These are phyloP conservation scores for Trichoderma sp. DNA, from an alignment of 2,329 filamentous ascomycete genomes.

Conservation along the genomic window DNA sequence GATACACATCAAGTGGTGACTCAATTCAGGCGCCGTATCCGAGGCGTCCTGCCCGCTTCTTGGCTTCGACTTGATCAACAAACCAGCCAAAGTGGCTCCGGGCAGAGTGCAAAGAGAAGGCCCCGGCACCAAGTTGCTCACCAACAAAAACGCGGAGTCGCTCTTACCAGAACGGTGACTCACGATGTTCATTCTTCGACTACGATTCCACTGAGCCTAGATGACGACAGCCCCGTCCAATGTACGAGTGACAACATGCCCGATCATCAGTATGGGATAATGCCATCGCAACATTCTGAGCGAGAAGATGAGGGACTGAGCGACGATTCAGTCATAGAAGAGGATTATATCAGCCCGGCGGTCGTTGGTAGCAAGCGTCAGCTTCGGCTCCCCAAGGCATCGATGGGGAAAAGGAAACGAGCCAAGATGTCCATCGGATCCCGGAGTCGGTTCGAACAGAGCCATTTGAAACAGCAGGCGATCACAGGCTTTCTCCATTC, in stretches of 20 bases:
- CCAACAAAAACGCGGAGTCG: constrained; percentile 51
- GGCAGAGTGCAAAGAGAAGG: constrained; percentile 37
- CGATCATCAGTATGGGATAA: not conserved
- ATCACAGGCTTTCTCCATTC: constrained; percentile 39
- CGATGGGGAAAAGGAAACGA: constrained; percentile 34
- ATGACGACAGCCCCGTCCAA: constrained; percentile 45
- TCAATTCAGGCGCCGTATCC: constrained; percentile 51
- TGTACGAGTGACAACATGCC: constrained; percentile 37
- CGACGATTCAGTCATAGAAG: constrained; percentile 47
- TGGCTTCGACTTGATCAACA: constrained; percentile 64
- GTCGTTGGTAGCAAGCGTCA: constrained; percentile 47
- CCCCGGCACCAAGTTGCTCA: constrained; percentile 43
- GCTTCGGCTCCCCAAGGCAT: constrained; percentile 36
- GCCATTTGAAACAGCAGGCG: constrained; percentile 37
- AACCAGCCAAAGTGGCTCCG: constrained; percentile 39
- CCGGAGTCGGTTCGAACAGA: constrained; percentile 31
- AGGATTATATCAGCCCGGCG: constrained; percentile 57
- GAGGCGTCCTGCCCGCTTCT: constrained; percentile 67
- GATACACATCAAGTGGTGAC: constrained; percentile 47
- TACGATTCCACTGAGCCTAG: constrained; percentile 50
- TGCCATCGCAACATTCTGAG: not conserved
- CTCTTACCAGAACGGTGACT: constrained; percentile 46
- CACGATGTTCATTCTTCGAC: constrained; percentile 34
- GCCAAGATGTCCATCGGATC: constrained; percentile 7
- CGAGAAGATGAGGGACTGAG: not conserved